A percentile compares a stretch with the other conserved stretches of the same genome.
Conservation (phyloP, 257 asterid species). For the Lycium barbarum region DNA sequence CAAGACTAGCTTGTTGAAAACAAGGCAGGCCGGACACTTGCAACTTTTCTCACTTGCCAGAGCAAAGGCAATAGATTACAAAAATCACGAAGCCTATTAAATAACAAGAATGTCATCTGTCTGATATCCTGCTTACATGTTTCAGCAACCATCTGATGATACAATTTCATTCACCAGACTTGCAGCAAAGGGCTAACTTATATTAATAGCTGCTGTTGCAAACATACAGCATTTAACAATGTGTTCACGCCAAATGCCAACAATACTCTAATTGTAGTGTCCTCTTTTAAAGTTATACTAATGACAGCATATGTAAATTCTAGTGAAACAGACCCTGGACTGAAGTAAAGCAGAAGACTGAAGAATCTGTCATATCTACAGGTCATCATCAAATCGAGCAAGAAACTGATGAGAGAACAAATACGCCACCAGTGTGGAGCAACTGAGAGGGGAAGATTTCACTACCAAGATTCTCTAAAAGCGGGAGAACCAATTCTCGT, state of each 20-base stretch:
- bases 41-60: background rate
- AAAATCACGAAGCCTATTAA: conserved; percentile 2
- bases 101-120: background rate
- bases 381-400: too few relatives aligned
- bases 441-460: background rate
- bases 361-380: conserved; percentile 22
- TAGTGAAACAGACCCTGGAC: background rate
- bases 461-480: conserved; percentile 26
- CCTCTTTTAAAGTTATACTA: background rate
- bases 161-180: background rate
- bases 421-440: background rate
- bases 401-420: background rate
- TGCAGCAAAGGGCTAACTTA: background rate
- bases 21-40: background rate
- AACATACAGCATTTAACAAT: conserved; percentile 10
- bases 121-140: conserved; percentile 15
- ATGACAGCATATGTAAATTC: background rate
- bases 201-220: background rate
- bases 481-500: too few relatives aligned
- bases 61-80: background rate
- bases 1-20: background rate
- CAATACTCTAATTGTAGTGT: background rate
- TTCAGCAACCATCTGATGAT: conserved; percentile 7
- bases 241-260: background rate
- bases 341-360: conserved; percentile 10